A percentile compares a stretch with the other conserved stretches of the same genome.
Conservation (phyloP, 73 alveolate species). For the Diophrys appendiculata region DNA sequence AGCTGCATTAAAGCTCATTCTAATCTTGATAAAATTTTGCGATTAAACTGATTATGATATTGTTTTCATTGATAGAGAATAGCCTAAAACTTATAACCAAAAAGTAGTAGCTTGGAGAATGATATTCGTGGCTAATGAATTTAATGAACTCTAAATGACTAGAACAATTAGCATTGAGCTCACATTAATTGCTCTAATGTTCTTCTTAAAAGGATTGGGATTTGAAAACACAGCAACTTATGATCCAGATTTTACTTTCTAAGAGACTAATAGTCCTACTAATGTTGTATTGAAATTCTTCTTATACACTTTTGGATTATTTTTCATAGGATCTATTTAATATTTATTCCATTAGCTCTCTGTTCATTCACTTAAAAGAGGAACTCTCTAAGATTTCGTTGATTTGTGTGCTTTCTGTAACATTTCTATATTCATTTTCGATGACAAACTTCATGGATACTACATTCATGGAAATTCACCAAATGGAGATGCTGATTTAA, state of each 20-base stretch:
- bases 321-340: conserved; percentile 75
- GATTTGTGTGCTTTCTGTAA: conserved; percentile 96
- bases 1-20: conserved; percentile 63
- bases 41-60: conserved; percentile 76
- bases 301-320: conserved; percentile 67
- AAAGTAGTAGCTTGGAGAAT: conserved; percentile 91
- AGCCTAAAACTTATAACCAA: conserved; percentile 49
- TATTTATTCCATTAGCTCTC: conserved; percentile 63
- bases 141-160: conserved; percentile 77
- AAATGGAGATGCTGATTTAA: conserved; percentile 86
- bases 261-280: conserved; percentile 57
- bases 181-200: conserved; percentile 51
- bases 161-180: conserved; percentile 72
- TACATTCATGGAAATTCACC: conserved; percentile 98
- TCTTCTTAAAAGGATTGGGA: conserved; percentile 65
- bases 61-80: conserved; percentile 94
- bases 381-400: conserved; percentile 84
- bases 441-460: conserved; percentile 93
- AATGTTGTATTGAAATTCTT: conserved; percentile 78
- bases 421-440: conserved; percentile 89
- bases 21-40: conserved; percentile 65
- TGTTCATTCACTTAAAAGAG: too few relatives aligned
- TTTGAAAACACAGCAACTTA: conserved; percentile 59
- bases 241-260: conserved; percentile 51
- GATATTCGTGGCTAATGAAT: conserved; percentile 91